Evolutionary conservation across 495 filamentous ascomycete species (phyloP).

Genomic region (Platismatia glauca): DNA sequence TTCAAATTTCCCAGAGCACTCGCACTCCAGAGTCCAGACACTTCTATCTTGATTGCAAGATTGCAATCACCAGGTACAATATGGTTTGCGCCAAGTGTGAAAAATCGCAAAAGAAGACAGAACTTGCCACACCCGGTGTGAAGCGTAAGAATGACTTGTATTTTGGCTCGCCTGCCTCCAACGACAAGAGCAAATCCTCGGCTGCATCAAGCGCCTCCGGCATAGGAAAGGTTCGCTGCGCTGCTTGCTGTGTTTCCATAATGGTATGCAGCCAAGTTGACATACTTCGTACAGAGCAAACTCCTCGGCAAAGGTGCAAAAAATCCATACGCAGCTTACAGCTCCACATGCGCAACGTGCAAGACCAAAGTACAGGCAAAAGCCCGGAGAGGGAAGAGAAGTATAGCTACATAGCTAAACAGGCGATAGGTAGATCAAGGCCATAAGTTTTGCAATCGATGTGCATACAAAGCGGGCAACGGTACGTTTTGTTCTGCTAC

Average conservation of each 20-base stretch:
- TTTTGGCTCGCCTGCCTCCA: slow-evolving; percentile 49
- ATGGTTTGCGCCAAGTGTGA: slow-evolving; percentile 68
- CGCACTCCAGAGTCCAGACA: too few species aligned
- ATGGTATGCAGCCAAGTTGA: slow-evolving; percentile 1
- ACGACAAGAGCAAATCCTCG: slow-evolving; percentile 29
- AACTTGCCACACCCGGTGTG: slow-evolving; percentile 58
- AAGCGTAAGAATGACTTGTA: slow-evolving; percentile 68
- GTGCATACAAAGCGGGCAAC: slow-evolving; percentile 54
- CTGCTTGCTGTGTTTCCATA: slow-evolving; percentile 12
- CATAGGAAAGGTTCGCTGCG: slow-evolving; percentile 38
- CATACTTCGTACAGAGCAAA: slow-evolving; percentile 45
- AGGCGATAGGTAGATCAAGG: slow-evolving; percentile 43
- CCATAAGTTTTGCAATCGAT: slow-evolving; percentile 53
- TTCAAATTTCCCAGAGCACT: too few species aligned
- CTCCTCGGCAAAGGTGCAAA: slow-evolving; percentile 57
- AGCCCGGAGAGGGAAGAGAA: background rate
- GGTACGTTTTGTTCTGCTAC: slow-evolving; percentile 31
- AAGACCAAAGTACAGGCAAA: slow-evolving; percentile 42
- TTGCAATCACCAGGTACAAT: slow-evolving; percentile 16
- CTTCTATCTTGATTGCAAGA: too few species aligned
- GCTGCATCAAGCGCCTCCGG: slow-evolving; percentile 49
- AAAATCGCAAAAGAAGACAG: slow-evolving; percentile 51
- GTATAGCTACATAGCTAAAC: background rate
- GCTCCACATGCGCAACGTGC: slow-evolving; percentile 50
- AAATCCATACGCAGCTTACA: slow-evolving; percentile 62